These are phyloP conservation scores for Botrytis sinoallii DNA, from an alignment of 2,329 filamentous ascomycete species.

Conservation along the genomic window DNA sequence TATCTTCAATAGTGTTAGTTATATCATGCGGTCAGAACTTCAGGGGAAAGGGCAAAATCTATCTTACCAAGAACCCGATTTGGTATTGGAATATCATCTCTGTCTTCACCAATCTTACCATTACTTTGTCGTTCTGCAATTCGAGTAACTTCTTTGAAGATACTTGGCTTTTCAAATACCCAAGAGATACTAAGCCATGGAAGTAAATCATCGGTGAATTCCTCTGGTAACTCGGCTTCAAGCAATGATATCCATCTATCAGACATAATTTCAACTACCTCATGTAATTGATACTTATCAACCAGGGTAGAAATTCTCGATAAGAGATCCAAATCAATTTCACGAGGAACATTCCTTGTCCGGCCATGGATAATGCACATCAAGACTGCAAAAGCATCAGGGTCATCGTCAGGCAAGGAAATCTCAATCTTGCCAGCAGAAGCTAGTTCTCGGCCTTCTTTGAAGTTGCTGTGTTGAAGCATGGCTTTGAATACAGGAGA, in stretches of 20 bases:
- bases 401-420: conserved; percentile 14
- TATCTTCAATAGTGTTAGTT: conserved; percentile 3
- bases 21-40: not conserved
- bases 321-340: not conserved
- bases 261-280: conserved; percentile 14
- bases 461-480: conserved; percentile 9
- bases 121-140: conserved; percentile 14
- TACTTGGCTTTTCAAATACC: conserved; percentile 10
- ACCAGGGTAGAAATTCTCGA: conserved; percentile 15
- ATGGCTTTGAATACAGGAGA: conserved; percentile 18
- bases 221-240: not conserved
- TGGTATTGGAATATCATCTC: conserved; percentile 15
- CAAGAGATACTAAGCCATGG: conserved; percentile 17
- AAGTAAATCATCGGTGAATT: not conserved
- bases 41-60: no score
- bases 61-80: conserved; percentile 12
- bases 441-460: conserved; percentile 4
- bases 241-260: conserved; percentile 12
- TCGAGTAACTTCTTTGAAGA: conserved; percentile 7
- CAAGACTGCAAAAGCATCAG: conserved; percentile 17
- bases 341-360: not conserved
- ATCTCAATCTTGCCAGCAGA: conserved; percentile 1
- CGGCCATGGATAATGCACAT: not conserved
- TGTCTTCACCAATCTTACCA: conserved; percentile 3
- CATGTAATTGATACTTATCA: conserved; percentile 18